Base-by-base conservation (phyloP, 2,329 filamentous ascomycete species). In the Hypomyces perniciosus region DNA sequence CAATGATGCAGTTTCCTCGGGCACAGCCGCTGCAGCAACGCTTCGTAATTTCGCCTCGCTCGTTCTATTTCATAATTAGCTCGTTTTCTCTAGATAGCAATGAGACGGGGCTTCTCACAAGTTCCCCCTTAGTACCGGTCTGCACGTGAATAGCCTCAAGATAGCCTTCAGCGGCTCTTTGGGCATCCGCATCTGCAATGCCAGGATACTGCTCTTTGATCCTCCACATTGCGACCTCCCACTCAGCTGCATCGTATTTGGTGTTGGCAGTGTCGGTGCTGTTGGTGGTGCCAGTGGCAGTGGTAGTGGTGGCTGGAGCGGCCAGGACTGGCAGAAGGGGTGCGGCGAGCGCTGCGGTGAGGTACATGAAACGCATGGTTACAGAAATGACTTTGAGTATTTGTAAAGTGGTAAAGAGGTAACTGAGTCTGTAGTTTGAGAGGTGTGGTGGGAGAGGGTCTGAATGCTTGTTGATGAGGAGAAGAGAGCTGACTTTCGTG, bases 121-220 rank as follows among this genome's bases (percentile, higher is more conserved):
- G 5, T n/a, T 30, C 12, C 4, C n/a, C 28, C 2, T 34, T 46
- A 10, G 1, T 12, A 1, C 31, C 27, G 9, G 33, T 13, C 5
- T 46, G 44, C 8, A 46, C 34, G 10, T 35, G 33, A 46, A 46
- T 38, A 27, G 44, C 44, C 4, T 46, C 44, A n/a, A 46, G 30
- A 9, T 46, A 46, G 27, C 44, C 44, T n/a, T 29, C 27, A 30
- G 44, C 44, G 12, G 44, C 44, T 20, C 27, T 46, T 2, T 13
- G 27, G 10, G 44, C 44, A 29, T 46, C 44, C 5, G 20, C 44
- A 1, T 46, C 27, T n/a, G 26, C 8, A 9, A 46, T 37, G 12
- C 26, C 26, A 9, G 44, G 44, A 13, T 38, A 46, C n/a, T 29
- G 37, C 4, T 26, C 44, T 2, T 38, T 38, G 0, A 46, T 8